These are phyloP conservation scores for Lachnellula subtilissima DNA, from an alignment of 2,329 filamentous ascomycete species.

Conservation along the genomic window DNA sequence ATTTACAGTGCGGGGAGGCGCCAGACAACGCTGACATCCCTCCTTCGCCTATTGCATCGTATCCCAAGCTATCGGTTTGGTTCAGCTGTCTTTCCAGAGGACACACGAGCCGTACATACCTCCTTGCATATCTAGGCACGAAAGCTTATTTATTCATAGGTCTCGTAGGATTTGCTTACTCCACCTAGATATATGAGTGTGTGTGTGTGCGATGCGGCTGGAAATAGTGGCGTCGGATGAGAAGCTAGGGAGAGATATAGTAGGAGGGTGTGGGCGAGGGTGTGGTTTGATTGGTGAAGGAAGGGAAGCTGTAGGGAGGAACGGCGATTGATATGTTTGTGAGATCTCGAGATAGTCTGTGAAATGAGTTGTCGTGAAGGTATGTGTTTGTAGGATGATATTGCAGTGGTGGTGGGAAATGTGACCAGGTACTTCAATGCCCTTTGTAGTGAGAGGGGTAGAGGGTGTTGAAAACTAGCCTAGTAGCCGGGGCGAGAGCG, in stretches of 20 bases:
- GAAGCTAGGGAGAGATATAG: neutral
- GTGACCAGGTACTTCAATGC: neutral
- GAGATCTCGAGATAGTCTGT: neutral
- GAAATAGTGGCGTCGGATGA: neutral
- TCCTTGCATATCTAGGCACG: neutral
- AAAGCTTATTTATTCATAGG: neutral
- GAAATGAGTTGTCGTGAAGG: neutral
- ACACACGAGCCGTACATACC: neutral
- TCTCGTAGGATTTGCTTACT: no score
- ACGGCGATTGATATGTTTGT: neutral
- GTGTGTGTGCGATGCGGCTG: neutral
- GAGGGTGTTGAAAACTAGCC: neutral
- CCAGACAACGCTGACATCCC: neutral
- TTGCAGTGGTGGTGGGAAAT: no score
- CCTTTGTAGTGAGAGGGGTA: neutral
- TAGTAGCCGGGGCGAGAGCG: neutral
- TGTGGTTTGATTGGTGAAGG: neutral
- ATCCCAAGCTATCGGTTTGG: neutral
- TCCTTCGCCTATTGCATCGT: neutral
- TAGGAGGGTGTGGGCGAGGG: no score
- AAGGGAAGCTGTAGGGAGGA: neutral
- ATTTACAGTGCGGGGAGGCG: neutral
- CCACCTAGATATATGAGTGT: neutral
- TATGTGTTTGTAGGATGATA: neutral
- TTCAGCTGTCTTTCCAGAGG: neutral